A percentile compares a stretch with the other conserved stretches of the same genome.
These are phyloP conservation scores for Phalaenopsis hybrid DNA, from an alignment of 116 monocot genomes.

Conservation along the genomic window DNA sequence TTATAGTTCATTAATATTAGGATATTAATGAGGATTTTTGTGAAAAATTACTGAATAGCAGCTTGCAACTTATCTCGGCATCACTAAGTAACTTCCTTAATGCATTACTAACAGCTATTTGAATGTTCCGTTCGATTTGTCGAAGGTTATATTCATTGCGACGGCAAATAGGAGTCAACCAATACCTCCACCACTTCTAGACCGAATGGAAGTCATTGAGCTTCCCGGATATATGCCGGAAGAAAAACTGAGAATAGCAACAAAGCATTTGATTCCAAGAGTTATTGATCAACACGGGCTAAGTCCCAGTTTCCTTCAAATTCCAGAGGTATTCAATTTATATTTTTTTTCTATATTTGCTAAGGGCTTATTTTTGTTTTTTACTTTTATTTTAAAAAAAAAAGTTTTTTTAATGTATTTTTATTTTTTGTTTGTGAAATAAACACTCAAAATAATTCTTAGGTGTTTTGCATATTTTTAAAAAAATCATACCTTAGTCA, in stretches of 20 bases:
- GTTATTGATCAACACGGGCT: constrained; percentile 94
- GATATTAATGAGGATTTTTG: background rate
- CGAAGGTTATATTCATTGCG: constrained; percentile 95
- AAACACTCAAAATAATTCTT: no score
- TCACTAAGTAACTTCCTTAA: constrained; percentile 39
- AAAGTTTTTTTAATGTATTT: no score
- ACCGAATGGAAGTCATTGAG: constrained; percentile 99
- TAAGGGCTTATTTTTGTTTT: background rate
- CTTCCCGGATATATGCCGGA: constrained; percentile 96
- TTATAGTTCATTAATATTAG: background rate
- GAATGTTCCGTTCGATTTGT: constrained; percentile 97
- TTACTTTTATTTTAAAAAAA: no score
- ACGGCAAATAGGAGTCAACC: constrained; percentile 91
- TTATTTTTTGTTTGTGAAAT: no score
- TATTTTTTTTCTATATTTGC: background rate
- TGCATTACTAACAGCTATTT: constrained; percentile 52
- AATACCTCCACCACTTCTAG: constrained; percentile 89
- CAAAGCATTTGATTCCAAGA: constrained; percentile 81
- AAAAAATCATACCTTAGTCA: no score
- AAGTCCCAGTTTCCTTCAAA: constrained; percentile 62
- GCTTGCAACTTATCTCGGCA: background rate
- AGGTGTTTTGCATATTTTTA: no score
- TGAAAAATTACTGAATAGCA: no score
- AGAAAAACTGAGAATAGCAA: constrained; percentile 94
- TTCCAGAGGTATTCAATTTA: constrained; percentile 63